Evolutionary conservation across 2,329 filamentous ascomycete genomes (phyloP).

Genomic region (Talaromyces sp.): DNA sequence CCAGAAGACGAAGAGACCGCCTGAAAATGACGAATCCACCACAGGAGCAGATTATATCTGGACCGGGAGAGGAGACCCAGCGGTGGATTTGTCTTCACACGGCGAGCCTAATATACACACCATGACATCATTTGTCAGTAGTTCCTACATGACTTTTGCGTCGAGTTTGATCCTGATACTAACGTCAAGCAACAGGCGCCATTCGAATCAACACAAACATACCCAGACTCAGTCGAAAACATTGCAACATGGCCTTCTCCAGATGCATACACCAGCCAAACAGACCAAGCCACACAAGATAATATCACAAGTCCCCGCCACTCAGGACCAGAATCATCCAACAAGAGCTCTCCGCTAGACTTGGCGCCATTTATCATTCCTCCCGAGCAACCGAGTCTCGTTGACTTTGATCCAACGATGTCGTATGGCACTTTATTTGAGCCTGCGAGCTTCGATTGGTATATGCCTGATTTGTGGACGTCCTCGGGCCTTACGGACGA

Average conservation of each 20-base stretch:
- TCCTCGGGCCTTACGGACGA: not conserved
- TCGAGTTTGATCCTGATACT: not conserved
- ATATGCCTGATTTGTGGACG: not conserved
- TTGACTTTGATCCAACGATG: slow-evolving; percentile 3
- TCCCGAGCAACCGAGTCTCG: slow-evolving; percentile 5
- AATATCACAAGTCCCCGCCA: not conserved
- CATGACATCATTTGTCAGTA: not conserved
- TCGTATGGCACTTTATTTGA: not conserved
- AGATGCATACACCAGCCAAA: not conserved
- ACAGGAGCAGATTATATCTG: not conserved
- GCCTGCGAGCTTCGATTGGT: not conserved
- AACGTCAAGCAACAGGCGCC: not conserved
- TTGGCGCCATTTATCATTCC: slow-evolving; percentile 13
- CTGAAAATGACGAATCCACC: not conserved
- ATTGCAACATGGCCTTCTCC: not conserved
- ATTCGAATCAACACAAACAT: not conserved
- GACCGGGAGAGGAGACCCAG: not conserved
- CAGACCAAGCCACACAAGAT: not conserved
- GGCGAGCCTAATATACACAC: not conserved
- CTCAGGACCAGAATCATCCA: not conserved
- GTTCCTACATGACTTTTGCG: not conserved
- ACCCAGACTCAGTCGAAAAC: not conserved
- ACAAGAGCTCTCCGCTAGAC: not conserved
- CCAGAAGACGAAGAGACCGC: not conserved
- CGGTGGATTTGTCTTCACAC: not conserved